Percentiles rank a stretch among this genome's conserved stretches.
These are phyloP conservation scores for Cladosporium sphaerospermum DNA, from an alignment of 2,329 filamentous ascomycete genomes.

Conservation along the genomic window DNA sequence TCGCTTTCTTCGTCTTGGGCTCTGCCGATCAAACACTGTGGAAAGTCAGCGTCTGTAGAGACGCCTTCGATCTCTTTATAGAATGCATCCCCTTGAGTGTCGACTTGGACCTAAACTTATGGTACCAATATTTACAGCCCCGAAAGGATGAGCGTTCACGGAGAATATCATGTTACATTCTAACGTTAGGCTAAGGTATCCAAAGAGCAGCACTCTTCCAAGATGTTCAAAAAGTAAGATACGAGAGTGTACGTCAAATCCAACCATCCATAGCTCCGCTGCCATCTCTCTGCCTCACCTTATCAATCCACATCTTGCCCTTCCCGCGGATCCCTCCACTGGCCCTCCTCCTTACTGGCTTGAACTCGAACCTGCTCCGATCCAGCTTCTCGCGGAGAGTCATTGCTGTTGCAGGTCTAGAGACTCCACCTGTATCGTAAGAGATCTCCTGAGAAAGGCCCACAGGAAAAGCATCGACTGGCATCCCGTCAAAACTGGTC, in stretches of 20 bases:
- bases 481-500: slow-evolving; percentile 2
- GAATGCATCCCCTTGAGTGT: no score
- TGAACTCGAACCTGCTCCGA: slow-evolving; percentile 30
- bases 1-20: no score
- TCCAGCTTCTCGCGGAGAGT: slow-evolving; percentile 26
- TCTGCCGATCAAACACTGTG: no score
- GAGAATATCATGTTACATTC: no score
- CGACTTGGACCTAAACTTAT: no score
- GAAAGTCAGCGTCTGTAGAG: no score
- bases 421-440: neutral
- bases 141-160: no score
- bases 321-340: slow-evolving; percentile 23
- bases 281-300: slow-evolving; percentile 7
- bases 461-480: neutral
- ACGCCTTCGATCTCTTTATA: no score
- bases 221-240: no score
- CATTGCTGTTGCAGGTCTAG: slow-evolving; percentile 17
- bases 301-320: slow-evolving; percentile 7
- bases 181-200: no score
- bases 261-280: slow-evolving; percentile 3
- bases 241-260: neutral
- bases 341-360: slow-evolving; percentile 25
- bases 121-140: no score
- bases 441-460: neutral
- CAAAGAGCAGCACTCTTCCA: no score